Percentiles rank a stretch among this genome's conserved stretches.
Conservation (phyloP, 2,329 filamentous ascomycete genomes). For the Phialocephala subalpina region DNA sequence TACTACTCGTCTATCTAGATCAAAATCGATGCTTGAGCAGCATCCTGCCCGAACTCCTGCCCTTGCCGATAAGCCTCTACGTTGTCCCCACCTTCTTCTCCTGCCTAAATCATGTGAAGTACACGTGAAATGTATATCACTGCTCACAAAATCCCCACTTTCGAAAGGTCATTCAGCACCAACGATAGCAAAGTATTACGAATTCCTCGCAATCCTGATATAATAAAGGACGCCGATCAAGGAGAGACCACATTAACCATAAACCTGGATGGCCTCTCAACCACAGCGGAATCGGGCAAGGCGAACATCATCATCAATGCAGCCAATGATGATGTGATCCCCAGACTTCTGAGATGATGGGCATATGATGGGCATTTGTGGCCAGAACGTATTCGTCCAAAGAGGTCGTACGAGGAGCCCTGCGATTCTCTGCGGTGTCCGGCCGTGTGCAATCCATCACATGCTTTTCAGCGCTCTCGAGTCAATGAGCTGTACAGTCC, state of each 20-base stretch:
- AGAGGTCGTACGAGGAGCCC: background rate
- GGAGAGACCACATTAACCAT: background rate
- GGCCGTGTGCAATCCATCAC: constrained; percentile 1
- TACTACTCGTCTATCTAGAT: too few species aligned
- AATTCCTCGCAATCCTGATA: background rate
- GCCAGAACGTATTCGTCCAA: constrained; percentile 7
- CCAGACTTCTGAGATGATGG: background rate
- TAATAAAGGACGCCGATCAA: constrained; percentile 3
- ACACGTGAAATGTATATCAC: background rate
- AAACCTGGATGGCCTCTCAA: background rate
- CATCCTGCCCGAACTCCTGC: background rate
- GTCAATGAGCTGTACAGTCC: background rate
- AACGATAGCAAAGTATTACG: background rate
- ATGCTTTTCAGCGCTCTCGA: constrained; percentile 1
- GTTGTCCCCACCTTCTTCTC: too few species aligned
- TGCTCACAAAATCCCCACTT: background rate
- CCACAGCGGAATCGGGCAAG: constrained; percentile 5
- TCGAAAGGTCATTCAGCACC: background rate
- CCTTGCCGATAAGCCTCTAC: background rate
- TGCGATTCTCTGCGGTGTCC: background rate
- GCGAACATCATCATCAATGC: background rate
- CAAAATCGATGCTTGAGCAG: background rate
- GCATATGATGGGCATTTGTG: background rate
- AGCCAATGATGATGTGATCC: constrained; percentile 7
- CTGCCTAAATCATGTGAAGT: background rate